Conservation (phyloP, 495 filamentous ascomycete species). For the Penicillium odoratum region DNA sequence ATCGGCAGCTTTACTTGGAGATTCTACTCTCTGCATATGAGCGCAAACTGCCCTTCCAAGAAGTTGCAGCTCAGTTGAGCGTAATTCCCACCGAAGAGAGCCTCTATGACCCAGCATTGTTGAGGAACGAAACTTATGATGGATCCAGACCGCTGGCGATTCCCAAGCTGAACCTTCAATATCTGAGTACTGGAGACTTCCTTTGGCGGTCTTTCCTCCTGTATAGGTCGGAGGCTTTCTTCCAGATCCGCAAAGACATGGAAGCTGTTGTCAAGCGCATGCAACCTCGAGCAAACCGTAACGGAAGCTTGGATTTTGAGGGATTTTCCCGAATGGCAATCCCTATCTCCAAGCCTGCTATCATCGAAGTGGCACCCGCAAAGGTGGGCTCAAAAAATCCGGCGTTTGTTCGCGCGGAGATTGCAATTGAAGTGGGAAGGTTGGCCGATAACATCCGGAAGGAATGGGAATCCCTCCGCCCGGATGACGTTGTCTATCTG, state of each 20-base stretch:
- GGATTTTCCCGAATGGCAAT: conserved; percentile 93
- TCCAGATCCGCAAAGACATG: conserved; percentile 88
- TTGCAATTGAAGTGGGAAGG: conserved; percentile 81
- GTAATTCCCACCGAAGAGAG: conserved; percentile 77
- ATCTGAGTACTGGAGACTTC: conserved; percentile 93
- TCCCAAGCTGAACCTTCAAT: conserved; percentile 94
- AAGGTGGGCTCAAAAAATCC: conserved; percentile 83
- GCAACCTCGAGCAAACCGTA: conserved; percentile 62
- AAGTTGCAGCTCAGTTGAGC: conserved; percentile 65
- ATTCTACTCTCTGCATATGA: conserved; percentile 76
- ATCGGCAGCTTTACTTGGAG: conserved; percentile 72
- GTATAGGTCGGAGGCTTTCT: conserved; percentile 90
- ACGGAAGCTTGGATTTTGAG: conserved; percentile 68
- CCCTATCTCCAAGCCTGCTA: conserved; percentile 79
- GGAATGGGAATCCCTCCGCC: conserved; percentile 90
- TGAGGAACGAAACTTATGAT: conserved; percentile 86
- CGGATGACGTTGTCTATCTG: conserved; percentile 89
- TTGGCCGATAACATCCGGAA: conserved; percentile 70
- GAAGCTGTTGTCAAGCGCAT: conserved; percentile 78
- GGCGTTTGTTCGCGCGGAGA: conserved; percentile 82
- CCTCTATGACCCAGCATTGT: conserved; percentile 82
- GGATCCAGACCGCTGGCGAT: conserved; percentile 87
- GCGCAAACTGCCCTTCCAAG: conserved; percentile 79
- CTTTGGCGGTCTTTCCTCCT: conserved; percentile 90
- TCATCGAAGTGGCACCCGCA: conserved; percentile 82